Percentiles rank a stretch among this genome's conserved stretches.
Evolutionary conservation across 1,284 basidiomycete species (phyloP).

Genomic region (Trametes pubescens): DNA sequence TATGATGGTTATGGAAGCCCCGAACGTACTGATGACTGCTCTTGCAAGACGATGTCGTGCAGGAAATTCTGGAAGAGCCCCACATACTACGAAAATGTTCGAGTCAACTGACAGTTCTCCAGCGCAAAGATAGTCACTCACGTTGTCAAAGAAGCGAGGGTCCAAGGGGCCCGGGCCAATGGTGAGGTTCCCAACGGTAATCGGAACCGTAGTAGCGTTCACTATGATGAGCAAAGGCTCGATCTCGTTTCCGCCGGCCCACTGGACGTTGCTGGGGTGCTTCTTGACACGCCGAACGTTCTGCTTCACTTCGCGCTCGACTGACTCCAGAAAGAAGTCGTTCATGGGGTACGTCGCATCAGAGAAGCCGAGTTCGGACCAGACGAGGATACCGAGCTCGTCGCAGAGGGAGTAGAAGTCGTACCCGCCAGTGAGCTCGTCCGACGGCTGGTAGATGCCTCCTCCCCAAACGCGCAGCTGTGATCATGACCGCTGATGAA

Average conservation of each 20-base stretch:
- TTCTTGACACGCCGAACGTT: conserved; percentile 63
- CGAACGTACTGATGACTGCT: background rate
- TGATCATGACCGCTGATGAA: too few species aligned
- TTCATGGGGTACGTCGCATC: conserved; percentile 64
- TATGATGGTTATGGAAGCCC: too few species aligned
- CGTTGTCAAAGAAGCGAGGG: background rate
- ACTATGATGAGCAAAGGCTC: conserved; percentile 55
- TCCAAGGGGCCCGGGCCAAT: background rate
- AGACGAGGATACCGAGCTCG: conserved; percentile 68
- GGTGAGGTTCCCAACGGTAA: background rate
- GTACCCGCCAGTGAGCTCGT: conserved; percentile 56
- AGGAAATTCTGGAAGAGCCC: conserved; percentile 61
- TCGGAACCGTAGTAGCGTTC: background rate
- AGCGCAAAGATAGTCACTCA: background rate
- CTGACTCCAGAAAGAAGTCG: conserved; percentile 57
- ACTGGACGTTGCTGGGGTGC: conserved; percentile 66
- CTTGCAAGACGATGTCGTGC: conserved; percentile 44
- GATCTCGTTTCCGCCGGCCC: conserved; percentile 70
- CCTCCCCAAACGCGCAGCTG: conserved; percentile 68
- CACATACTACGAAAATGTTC: conserved; percentile 47
- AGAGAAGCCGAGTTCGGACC: conserved; percentile 73
- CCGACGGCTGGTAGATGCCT: conserved; percentile 49
- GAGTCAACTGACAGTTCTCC: background rate
- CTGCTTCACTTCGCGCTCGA: conserved; percentile 66
- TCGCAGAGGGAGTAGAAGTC: conserved; percentile 68